Base-by-base conservation (phyloP, 345 rosid genomes). In the Salix dunnii region DNA sequence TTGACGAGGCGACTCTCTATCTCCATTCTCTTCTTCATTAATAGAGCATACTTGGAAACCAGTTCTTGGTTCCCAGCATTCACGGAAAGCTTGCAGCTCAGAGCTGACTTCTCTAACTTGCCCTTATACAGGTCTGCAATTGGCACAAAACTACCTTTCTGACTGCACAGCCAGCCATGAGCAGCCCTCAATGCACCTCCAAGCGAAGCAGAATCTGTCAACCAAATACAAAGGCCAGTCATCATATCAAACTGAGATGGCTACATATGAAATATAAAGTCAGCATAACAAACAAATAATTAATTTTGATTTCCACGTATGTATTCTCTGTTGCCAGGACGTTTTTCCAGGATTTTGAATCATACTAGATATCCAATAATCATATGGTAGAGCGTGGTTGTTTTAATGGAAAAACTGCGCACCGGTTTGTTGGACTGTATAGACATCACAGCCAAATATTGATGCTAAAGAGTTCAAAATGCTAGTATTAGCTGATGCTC, bases 121-220 rank as follows among this genome's bases (percentile, higher is more conserved):
- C 83, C 87, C 78, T 82, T 74, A 83, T 90, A 96, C 85, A 93
- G 78, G 55, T 71, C 2, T 10, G 99, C 87, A n/a, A 93, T 91
- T 6, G 91, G 87, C 66, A 93, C 85, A 38, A 96, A 93, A 66
- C 85, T 85, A 67, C 94, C 94, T 60, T 87, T 86, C 62, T 81
- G 86, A 82, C 74, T 84, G 91, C 99, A 96, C 75, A 96, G 60
- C 97, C 96, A 93, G 63, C 98, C 96, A 33, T 93, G 97, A 4
- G 97, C 96, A 20, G 97, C 99, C 76, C 98, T 91, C 76, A 96
- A 76, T 46, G 99, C 97, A 72, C 92, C 98, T 84, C 99, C 97
- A 17, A 93, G 88, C 14, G 98, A 96, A 74, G 98, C 99, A 14
- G 99, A 96, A 87, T 93, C 99, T 95, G 90, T 61, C 64, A 25